Conservation (phyloP, 805 yeast species). For the Starmerella khaoyaiensis region DNA sequence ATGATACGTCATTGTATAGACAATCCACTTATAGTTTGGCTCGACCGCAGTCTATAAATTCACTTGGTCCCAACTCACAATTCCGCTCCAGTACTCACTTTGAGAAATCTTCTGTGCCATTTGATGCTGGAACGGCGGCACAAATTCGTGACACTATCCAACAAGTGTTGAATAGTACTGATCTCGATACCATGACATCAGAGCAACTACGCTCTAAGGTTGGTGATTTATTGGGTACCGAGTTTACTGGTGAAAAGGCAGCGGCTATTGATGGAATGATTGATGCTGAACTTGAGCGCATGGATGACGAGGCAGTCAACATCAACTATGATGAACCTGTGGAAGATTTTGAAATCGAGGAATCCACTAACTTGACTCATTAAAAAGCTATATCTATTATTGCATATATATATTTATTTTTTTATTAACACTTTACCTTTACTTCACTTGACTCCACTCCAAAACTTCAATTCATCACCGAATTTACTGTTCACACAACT, state of each 20-base stretch:
- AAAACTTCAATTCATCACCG: no score
- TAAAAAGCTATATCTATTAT: not conserved
- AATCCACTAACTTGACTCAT: not conserved
- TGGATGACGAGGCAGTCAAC: slow-evolving; percentile 12
- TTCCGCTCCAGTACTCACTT: no score
- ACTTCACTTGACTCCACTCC: no score
- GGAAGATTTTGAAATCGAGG: slow-evolving; percentile 7
- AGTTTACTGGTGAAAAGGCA: slow-evolving; percentile 25
- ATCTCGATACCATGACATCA: slow-evolving; percentile 29
- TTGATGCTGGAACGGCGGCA: slow-evolving; percentile 23
- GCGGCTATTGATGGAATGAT: slow-evolving; percentile 26
- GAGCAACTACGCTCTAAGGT: slow-evolving; percentile 28
- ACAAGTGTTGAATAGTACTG: slow-evolving; percentile 25
- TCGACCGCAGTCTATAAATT: slow-evolving; percentile 7
- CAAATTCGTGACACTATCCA: slow-evolving; percentile 25
- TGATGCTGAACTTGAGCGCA: slow-evolving; percentile 31
- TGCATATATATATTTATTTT: not conserved
- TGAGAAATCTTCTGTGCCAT: slow-evolving; percentile 7
- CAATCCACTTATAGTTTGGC: not conserved
- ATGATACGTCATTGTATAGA: not conserved
- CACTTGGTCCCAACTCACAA: no score
- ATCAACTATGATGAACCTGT: not conserved
- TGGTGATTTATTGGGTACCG: slow-evolving; percentile 28
- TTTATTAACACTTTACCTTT: no score
- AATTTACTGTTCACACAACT: no score